Conservation (phyloP, 257 asterid genomes). For the Capsicum baccatum region DNA sequence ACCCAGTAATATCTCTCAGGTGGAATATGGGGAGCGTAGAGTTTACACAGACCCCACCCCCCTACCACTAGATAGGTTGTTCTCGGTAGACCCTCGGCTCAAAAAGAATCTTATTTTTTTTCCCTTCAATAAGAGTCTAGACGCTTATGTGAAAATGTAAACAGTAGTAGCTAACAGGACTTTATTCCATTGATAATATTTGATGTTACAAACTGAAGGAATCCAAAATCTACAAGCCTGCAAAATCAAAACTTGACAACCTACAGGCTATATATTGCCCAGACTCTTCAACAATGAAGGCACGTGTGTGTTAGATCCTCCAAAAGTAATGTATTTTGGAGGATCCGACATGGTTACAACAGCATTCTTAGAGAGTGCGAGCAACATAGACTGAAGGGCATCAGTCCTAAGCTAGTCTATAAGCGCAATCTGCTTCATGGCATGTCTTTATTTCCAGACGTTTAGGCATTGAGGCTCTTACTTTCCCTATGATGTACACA, state of each 20-base stretch:
- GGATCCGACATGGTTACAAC: neutral
- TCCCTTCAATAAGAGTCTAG: too few species aligned
- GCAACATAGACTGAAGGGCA: neutral
- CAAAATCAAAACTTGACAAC: neutral
- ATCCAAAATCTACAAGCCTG: too few species aligned
- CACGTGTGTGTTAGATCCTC: neutral
- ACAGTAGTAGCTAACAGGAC: too few species aligned
- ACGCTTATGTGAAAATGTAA: too few species aligned
- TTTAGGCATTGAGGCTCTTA: neutral
- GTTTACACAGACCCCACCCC: too few species aligned
- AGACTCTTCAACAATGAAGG: neutral
- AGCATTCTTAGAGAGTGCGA: neutral
- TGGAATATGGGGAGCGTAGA: too few species aligned
- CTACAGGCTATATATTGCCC: neutral
- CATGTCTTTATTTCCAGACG: neutral
- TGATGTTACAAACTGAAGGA: too few species aligned
- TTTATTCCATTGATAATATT: too few species aligned
- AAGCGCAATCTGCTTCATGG: neutral
- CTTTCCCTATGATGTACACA: neutral
- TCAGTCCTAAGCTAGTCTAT: neutral
- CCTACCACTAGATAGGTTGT: too few species aligned
- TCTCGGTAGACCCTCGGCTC: too few species aligned
- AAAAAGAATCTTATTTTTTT: too few species aligned
- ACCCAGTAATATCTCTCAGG: too few species aligned
- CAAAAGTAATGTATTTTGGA: neutral